Percentiles rank a stretch among this genome's conserved stretches.
phyloP scores from a whole-genome alignment of 352 stramenopile species.

The Pythium insidiosum region DNA sequence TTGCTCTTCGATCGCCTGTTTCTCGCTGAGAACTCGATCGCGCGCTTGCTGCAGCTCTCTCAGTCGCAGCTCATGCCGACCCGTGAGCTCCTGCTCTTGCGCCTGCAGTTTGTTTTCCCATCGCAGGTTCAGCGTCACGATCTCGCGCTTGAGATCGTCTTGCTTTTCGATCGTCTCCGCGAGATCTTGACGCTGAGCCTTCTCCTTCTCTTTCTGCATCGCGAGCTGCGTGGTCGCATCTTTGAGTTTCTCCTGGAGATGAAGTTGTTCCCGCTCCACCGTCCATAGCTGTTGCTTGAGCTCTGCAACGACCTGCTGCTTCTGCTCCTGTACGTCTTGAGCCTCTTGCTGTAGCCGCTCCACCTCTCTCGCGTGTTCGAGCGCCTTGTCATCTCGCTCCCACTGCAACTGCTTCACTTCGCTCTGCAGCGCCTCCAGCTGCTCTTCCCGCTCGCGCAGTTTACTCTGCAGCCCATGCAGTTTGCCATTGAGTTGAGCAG shows the following conservation, averaged over 20 bases:
- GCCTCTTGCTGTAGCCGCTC: constrained; percentile 36
- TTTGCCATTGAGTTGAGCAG: constrained; percentile 25
- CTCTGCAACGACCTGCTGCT: constrained; percentile 25
- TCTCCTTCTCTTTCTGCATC: constrained; percentile 55
- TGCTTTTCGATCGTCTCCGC: constrained; percentile 40
- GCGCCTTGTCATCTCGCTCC: constrained; percentile 46
- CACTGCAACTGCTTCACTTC: constrained; percentile 58
- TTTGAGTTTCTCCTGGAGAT: constrained; percentile 40
- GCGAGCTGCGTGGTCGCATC: constrained; percentile 32
- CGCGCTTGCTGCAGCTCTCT: constrained; percentile 49
- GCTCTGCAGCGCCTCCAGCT: constrained; percentile 31
- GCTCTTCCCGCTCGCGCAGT: constrained; percentile 40
- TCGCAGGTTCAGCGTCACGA: constrained; percentile 49
- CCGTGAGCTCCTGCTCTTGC: constrained; percentile 41
- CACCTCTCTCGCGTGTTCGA: constrained; percentile 54
- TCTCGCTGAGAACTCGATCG: constrained; percentile 44
- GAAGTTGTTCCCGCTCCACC: constrained; percentile 29
- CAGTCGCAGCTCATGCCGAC: constrained; percentile 32
- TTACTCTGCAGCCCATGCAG: constrained; percentile 33
- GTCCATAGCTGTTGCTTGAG: constrained; percentile 49
- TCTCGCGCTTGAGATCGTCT: constrained; percentile 56
- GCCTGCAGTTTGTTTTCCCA: constrained; percentile 69
- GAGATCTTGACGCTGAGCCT: constrained; percentile 44
- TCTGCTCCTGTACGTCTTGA: constrained; percentile 52
- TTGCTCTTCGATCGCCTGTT: constrained; percentile 46